A percentile compares a stretch with the other conserved stretches of the same genome.
Evolutionary conservation across 2,329 filamentous ascomycete genomes (phyloP).

Genomic region (Phaeosphaeriaceae sp.): DNA sequence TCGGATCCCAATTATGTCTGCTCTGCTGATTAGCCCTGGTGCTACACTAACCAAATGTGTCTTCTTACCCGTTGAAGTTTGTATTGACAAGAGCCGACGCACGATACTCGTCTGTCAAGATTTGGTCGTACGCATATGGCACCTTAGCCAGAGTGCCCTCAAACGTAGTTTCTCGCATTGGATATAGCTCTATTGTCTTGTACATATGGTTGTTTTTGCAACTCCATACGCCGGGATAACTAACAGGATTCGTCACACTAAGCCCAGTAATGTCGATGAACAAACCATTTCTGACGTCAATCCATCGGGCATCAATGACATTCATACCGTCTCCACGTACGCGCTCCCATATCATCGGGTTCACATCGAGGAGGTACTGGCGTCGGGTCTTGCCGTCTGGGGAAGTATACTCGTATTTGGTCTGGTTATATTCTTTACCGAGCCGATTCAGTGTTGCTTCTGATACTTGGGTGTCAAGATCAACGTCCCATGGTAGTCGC

Average conservation of each 20-base stretch:
- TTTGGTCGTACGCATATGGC: conserved; percentile 71
- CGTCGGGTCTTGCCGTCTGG: conserved; percentile 50
- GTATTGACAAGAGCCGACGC: conserved; percentile 66
- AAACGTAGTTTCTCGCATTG: conserved; percentile 74
- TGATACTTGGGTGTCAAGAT: conserved; percentile 81
- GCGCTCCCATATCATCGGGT: conserved; percentile 70
- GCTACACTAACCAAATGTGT: background rate
- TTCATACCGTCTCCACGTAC: conserved; percentile 72
- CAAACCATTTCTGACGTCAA: conserved; percentile 75
- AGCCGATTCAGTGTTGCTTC: conserved; percentile 70
- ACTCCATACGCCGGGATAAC: conserved; percentile 70
- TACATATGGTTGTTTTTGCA: conserved; percentile 85
- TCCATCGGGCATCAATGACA: conserved; percentile 84
- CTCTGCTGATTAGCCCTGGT: conserved; percentile 8
- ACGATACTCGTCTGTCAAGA: conserved; percentile 70
- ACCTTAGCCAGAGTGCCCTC: conserved; percentile 75
- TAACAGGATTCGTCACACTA: conserved; percentile 67
- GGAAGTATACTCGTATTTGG: conserved; percentile 57
- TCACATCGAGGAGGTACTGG: conserved; percentile 76
- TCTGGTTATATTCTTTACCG: conserved; percentile 71
- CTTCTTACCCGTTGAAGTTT: conserved; percentile 63
- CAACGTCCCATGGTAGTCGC: conserved; percentile 84
- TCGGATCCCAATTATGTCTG: conserved; percentile 67
- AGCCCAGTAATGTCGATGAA: conserved; percentile 85
- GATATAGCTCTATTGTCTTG: conserved; percentile 73